Conservation (phyloP, 345 rosid genomes). For the Aquilaria malaccensis region DNA sequence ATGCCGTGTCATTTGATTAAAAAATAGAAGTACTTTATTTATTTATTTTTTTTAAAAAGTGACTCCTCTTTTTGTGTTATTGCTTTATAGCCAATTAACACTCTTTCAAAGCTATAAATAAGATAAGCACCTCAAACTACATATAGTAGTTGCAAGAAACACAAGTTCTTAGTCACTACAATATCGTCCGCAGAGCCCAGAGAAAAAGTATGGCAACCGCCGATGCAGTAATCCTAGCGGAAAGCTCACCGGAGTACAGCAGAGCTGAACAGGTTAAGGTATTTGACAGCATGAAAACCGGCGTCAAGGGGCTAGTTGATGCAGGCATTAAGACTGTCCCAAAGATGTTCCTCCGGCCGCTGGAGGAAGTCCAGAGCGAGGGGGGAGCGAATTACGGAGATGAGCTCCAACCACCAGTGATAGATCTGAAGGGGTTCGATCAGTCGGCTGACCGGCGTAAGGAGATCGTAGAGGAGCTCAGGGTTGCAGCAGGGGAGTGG, state of each 20-base stretch:
- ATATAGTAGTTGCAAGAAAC: no score
- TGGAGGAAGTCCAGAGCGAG: background rate
- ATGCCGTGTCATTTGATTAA: no score
- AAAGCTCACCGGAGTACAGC: background rate
- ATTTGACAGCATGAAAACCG: background rate
- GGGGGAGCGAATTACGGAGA: background rate
- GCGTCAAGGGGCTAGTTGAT: background rate
- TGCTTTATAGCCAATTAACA: no score
- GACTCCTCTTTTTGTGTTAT: no score
- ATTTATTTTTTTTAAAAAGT: no score
- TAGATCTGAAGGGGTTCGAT: constrained; percentile 23
- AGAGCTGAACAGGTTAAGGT: background rate
- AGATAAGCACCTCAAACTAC: no score
- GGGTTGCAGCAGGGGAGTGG: constrained; percentile 7
- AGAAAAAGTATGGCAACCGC: constrained; percentile 23
- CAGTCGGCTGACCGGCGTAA: constrained; percentile 1
- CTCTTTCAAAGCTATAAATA: no score
- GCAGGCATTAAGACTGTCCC: background rate
- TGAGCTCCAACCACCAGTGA: constrained; percentile 18
- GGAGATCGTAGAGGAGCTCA: background rate
- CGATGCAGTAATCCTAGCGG: background rate
- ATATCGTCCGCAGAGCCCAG: no score
- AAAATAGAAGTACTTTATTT: no score
- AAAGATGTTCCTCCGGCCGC: constrained; percentile 1
- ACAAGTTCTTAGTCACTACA: no score